These are phyloP conservation scores for Ceratocystis eucalypticola DNA, from an alignment of 2,329 filamentous ascomycete genomes.

Conservation along the genomic window DNA sequence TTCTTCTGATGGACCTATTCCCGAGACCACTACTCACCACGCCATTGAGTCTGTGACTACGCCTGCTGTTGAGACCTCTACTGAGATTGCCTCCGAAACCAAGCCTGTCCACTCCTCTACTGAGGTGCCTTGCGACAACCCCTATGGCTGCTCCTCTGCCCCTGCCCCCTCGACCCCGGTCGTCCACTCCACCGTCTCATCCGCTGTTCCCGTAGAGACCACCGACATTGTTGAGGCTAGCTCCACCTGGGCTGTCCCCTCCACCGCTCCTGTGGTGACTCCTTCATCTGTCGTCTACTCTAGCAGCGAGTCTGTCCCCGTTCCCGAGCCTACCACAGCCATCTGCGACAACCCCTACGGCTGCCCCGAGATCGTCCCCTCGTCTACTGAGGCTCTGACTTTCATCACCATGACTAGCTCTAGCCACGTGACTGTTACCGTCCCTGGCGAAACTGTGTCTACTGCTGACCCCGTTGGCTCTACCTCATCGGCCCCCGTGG, in stretches of 20 bases:
- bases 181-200: conserved; percentile 4
- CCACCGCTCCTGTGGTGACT: conserved; percentile 9
- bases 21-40: neutral
- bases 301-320: neutral
- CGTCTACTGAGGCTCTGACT: conserved; percentile 11
- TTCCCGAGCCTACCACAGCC: neutral
- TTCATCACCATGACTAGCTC: conserved; percentile 17
- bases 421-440: conserved; percentile 14
- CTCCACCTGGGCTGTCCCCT: conserved; percentile 12
- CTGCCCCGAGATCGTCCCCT: conserved; percentile 13
- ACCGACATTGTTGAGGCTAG: neutral
- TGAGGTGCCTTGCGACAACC: conserved; percentile 7
- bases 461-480: conserved; percentile 1
- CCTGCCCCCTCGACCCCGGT: neutral
- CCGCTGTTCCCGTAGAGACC: neutral
- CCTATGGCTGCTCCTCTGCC: conserved; percentile 14
- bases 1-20: neutral
- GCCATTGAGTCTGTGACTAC: neutral
- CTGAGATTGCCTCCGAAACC: neutral
- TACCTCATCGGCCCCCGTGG: neutral
- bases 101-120: neutral
- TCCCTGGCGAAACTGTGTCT: conserved; percentile 9
- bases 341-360: conserved; percentile 15
- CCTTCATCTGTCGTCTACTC: conserved; percentile 6
- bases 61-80: neutral